These are phyloP conservation scores for Avena insularis DNA, from an alignment of 176 grass and related monocot species.

Conservation along the genomic window DNA sequence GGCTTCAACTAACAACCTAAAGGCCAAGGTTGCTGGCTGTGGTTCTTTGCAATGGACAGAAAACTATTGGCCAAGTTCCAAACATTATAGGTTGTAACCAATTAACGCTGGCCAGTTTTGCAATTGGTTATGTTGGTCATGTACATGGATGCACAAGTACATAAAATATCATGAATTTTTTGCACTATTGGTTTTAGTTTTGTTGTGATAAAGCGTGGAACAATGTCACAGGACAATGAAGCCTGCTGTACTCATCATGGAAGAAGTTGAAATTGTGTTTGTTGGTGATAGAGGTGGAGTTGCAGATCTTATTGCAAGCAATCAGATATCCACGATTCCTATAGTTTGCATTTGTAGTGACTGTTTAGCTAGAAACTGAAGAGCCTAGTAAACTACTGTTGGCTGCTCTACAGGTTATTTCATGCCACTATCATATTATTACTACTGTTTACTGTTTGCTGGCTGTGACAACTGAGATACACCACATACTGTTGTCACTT, in stretches of 20 bases:
- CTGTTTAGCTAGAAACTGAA: too few species aligned
- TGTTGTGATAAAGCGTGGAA: conserved; percentile 41
- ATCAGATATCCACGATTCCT: conserved; percentile 81
- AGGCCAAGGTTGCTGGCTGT: conserved; percentile 45
- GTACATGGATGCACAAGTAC: conserved; percentile 10
- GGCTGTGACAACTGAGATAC: too few species aligned
- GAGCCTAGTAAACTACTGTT: too few species aligned
- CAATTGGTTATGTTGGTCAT: conserved; percentile 33
- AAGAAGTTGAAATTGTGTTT: conserved; percentile 96
- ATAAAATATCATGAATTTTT: conserved; percentile 31
- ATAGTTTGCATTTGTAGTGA: conserved; percentile 98
- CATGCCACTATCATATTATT: too few species aligned
- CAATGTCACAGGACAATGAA: conserved; percentile 56
- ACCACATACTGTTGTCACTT: too few species aligned
- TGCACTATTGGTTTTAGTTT: neutral
- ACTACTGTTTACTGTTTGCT: too few species aligned
- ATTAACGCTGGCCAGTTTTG: conserved; percentile 62
- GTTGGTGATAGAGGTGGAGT: conserved; percentile 98
- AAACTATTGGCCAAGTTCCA: conserved; percentile 82
- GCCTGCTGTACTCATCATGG: conserved; percentile 87
- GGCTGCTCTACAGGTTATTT: too few species aligned
- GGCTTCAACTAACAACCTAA: conserved; percentile 49
- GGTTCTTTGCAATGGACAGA: conserved; percentile 88
- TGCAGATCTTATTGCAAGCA: conserved; percentile 96
- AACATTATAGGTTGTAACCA: conserved; percentile 89